Percentiles rank a stretch among this genome's conserved stretches.
phyloP scores from a whole-genome alignment of 345 rosid genomes.

The Isatis tinctoria region DNA sequence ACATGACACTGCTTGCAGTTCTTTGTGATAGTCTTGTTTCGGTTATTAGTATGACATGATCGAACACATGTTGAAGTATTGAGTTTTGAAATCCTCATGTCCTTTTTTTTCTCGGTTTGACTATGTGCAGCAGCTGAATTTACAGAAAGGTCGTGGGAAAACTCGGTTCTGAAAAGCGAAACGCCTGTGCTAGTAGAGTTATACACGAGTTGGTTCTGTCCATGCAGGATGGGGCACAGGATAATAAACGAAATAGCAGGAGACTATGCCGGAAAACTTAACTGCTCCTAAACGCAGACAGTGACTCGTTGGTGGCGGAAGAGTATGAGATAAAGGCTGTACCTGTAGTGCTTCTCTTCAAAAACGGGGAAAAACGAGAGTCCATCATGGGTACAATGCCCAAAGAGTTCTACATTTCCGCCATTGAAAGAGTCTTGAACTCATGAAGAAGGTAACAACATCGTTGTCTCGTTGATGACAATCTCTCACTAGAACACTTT shows the following conservation, averaged over 20 bases:
- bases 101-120: background rate
- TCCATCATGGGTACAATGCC: no score
- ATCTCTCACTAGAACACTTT: no score
- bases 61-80: no score
- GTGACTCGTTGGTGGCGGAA: constrained; percentile 48
- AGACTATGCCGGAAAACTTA: constrained; percentile 68
- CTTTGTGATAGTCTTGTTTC: no score
- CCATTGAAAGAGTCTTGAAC: constrained; percentile 75
- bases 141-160: constrained; percentile 59
- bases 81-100: background rate
- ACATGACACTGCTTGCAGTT: no score
- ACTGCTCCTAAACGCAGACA: constrained; percentile 71
- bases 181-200: constrained; percentile 79
- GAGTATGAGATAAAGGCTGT: no score
- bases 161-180: constrained; percentile 52
- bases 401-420: no score
- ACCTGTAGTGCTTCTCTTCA: no score
- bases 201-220: constrained; percentile 84
- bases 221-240: constrained; percentile 53
- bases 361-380: no score
- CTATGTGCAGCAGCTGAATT: constrained; percentile 52
- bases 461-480: background rate
- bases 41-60: no score
- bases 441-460: constrained; percentile 30
- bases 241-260: constrained; percentile 73